Conservation (phyloP, 768 basidiomycete species). For the Suillus tomentosus region DNA sequence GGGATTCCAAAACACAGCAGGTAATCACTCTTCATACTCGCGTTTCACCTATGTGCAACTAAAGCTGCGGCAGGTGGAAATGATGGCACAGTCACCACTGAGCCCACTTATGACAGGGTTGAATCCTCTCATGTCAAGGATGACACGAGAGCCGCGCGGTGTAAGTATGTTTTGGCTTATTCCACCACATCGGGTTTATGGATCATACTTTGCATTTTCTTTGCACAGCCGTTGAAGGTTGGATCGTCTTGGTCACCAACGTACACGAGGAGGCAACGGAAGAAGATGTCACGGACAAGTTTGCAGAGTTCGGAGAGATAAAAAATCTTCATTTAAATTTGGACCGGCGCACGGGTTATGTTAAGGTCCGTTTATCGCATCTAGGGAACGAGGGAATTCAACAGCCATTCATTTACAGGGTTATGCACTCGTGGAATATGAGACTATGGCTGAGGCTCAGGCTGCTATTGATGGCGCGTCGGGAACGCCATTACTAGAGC, state of each 20-base stretch:
- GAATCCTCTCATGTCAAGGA: conserved; percentile 67
- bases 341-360: conserved; percentile 96
- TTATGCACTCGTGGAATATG: conserved; percentile 97
- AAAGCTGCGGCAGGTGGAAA: conserved; percentile 51
- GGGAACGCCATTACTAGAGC: conserved; percentile 82
- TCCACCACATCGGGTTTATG: conserved; percentile 10
- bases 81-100: conserved; percentile 57
- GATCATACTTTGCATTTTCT: conserved; percentile 15
- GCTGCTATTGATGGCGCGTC: conserved; percentile 90
- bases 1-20: conserved; percentile 75
- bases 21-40: conserved; percentile 37
- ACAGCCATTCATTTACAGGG: conserved; percentile 56
- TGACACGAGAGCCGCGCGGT: conserved; percentile 84
- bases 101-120: conserved; percentile 80
- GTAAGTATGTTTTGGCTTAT: conserved; percentile 46
- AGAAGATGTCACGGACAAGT: conserved; percentile 95
- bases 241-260: conserved; percentile 96
- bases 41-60: conserved; percentile 12
- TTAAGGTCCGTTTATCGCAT: conserved; percentile 66
- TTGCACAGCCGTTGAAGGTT: conserved; percentile 89
- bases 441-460: conserved; percentile 92
- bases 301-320: conserved; percentile 95
- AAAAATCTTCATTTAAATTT: conserved; percentile 97
- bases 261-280: conserved; percentile 99
- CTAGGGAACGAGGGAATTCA: conserved; percentile 6